Evolutionary conservation across 1,284 basidiomycete species (phyloP).

Genomic region (Cryptococcus deneoformans): DNA sequence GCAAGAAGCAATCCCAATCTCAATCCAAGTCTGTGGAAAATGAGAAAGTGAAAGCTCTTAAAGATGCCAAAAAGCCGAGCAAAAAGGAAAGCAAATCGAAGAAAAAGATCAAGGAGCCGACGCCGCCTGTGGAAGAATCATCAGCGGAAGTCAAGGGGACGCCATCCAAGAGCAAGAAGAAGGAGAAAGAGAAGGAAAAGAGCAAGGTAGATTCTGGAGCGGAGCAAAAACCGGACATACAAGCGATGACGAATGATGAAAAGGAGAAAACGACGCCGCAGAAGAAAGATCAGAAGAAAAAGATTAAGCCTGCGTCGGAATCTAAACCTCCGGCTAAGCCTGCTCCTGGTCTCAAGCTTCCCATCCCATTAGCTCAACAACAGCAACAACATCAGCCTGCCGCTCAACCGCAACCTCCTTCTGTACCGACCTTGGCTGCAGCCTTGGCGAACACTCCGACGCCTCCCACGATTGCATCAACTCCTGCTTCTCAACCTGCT

Average conservation of each 20-base stretch:
- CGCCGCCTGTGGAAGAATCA: constrained; percentile 5
- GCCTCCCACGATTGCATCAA: background rate
- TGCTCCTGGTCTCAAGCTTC: constrained; percentile 8
- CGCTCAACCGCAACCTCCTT: background rate
- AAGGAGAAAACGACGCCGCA: constrained; percentile 9
- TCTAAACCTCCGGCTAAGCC: constrained; percentile 5
- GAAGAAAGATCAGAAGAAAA: constrained; percentile 27
- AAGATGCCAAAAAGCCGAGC: constrained; percentile 4
- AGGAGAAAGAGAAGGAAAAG: constrained; percentile 13
- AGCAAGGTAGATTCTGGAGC: background rate
- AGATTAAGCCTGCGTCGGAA: constrained; percentile 16
- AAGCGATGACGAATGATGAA: constrained; percentile 1
- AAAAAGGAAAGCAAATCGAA: constrained; percentile 17
- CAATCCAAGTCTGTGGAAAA: background rate
- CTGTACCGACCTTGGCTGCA: constrained; percentile 5
- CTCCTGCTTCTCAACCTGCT: constrained; percentile 6
- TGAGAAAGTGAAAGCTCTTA: constrained; percentile 1
- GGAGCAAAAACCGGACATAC: constrained; percentile 11
- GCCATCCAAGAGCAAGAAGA: constrained; percentile 1
- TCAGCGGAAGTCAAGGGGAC: constrained; percentile 3
- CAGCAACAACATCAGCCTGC: background rate
- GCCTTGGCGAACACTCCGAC: background rate
- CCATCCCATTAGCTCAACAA: background rate
- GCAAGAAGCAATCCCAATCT: background rate
- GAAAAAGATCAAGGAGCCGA: constrained; percentile 20